Evolutionary conservation across 805 yeast species (phyloP), one percentile per base, ranked within the genome.

Genomic region (Starmerella cellae): DNA sequence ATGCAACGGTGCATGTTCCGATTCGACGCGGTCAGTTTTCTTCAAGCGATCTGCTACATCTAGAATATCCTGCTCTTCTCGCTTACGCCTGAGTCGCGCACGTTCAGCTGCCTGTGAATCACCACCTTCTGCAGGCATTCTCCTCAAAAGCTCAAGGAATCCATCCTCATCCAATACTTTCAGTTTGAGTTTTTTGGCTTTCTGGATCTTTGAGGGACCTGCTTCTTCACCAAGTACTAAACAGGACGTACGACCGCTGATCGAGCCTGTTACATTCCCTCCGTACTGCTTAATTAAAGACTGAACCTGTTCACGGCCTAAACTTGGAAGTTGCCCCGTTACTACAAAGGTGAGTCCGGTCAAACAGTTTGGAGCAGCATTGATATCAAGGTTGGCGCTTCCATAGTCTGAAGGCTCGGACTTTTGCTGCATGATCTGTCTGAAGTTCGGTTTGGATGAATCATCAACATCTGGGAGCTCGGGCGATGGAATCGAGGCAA

Each of bases 201-300:
- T 82, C 53, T 74, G 74, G 34, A 91, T 75, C 60, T 91, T 91
- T n/a, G 84, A 76, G 2, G 97, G 96, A 0, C 98, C 98, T 2
- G 98, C 97, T 51, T 91, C 96, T 40, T 72, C 84, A 6, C 98
- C 98, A 24, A 91, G 68, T 1, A 91, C 96, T 2, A 88, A 94
- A 36, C 85, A 67, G 20, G 84, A 73, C 1, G 98, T 91, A 55
- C 79, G 82, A 10, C 83, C 75, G 43, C 91, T 81, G 21, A 88
- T 79, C 0, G 94, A 73, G 52, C 82, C 76, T 0, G 65, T 82
- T 16, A 88, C 94, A 53, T 77, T 77, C 3, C 95, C 98, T 14
- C 98, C 98, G 55, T 88, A 84, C 49, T 72, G 70, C 53, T 82
- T 78, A 4, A 95, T 94, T 11, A 82, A 56, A 20, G 71, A 67